Conservation (phyloP, 805 yeast genomes). For the Nakazawaea anatomiae region DNA sequence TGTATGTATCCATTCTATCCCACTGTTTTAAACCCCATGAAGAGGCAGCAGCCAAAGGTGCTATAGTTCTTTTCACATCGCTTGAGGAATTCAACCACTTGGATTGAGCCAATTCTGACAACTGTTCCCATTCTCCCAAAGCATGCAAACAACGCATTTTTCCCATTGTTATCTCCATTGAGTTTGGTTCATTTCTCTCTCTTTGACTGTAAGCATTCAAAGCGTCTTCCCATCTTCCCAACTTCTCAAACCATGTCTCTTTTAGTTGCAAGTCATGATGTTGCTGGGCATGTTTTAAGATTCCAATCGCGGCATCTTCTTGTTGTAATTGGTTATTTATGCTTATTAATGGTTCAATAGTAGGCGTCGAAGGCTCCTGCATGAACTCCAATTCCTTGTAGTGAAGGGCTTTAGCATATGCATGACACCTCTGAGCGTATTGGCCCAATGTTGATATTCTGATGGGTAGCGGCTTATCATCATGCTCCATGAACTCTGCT, state of each 20-base stretch:
- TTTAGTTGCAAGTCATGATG: constrained; percentile 87
- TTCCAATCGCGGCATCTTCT: constrained; percentile 97
- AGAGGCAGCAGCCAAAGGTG: constrained; percentile 98
- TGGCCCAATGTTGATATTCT: constrained; percentile 86
- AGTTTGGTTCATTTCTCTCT: constrained; percentile 49
- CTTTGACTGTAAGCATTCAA: constrained; percentile 81
- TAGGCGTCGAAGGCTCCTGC: constrained; percentile 86
- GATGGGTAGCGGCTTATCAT: constrained; percentile 88
- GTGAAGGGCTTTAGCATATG: constrained; percentile 95
- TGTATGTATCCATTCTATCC: constrained; percentile 93
- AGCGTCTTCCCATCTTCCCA: constrained; percentile 98
- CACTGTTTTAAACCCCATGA: constrained; percentile 98
- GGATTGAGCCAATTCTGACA: constrained; percentile 76
- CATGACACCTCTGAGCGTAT: constrained; percentile 93
- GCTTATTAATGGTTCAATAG: constrained; percentile 86
- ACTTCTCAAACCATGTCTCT: constrained; percentile 96
- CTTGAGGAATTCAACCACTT: constrained; percentile 76
- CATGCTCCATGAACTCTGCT: constrained; percentile 97
- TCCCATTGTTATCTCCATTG: constrained; percentile 91
- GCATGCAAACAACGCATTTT: constrained; percentile 98
- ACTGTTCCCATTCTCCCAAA: constrained; percentile 96
- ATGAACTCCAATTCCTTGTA: constrained; percentile 93
- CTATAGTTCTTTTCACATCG: constrained; percentile 76
- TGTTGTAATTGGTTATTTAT: constrained; percentile 94
- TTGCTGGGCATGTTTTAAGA: constrained; percentile 87